These are phyloP conservation scores for Sarcodon aspratus DNA, from an alignment of 768 basidiomycete species.

Conservation along the genomic window DNA sequence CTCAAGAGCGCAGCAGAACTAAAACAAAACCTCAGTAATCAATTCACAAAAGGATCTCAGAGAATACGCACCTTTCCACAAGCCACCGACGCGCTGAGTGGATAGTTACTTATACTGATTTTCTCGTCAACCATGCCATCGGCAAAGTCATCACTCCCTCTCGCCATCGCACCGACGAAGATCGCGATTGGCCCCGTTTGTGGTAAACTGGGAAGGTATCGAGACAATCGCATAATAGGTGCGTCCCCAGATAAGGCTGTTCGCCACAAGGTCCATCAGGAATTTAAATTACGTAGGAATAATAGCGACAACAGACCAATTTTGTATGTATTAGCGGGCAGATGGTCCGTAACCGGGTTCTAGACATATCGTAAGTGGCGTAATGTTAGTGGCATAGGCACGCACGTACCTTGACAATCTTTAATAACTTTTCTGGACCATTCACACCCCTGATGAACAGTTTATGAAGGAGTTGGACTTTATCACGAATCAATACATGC, in stretches of 20 bases:
- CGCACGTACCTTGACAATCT: constrained; percentile 79
- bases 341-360: constrained; percentile 92
- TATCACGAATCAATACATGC: not conserved
- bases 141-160: constrained; percentile 94
- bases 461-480: constrained; percentile 95
- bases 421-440: constrained; percentile 91
- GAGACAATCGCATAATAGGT: constrained; percentile 65
- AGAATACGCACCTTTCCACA: constrained; percentile 81
- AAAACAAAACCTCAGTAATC: constrained; percentile 2
- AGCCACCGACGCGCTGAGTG: constrained; percentile 86
- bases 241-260: constrained; percentile 89
- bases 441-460: constrained; percentile 93
- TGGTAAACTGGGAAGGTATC: constrained; percentile 78
- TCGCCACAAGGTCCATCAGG: constrained; percentile 1
- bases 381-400: not conserved
- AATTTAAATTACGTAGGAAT: not conserved
- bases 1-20: constrained; percentile 90
- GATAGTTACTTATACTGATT: constrained; percentile 91
- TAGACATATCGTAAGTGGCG: constrained; percentile 17
- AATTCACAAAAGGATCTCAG: not conserved
- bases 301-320: constrained; percentile 50
- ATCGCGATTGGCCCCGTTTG: constrained; percentile 85
- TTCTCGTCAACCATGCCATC: constrained; percentile 93
- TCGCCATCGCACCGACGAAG: constrained; percentile 97
- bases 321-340: constrained; percentile 92